Base-by-base conservation (phyloP, 768 basidiomycete genomes). In the Naganishia vishniacii region DNA sequence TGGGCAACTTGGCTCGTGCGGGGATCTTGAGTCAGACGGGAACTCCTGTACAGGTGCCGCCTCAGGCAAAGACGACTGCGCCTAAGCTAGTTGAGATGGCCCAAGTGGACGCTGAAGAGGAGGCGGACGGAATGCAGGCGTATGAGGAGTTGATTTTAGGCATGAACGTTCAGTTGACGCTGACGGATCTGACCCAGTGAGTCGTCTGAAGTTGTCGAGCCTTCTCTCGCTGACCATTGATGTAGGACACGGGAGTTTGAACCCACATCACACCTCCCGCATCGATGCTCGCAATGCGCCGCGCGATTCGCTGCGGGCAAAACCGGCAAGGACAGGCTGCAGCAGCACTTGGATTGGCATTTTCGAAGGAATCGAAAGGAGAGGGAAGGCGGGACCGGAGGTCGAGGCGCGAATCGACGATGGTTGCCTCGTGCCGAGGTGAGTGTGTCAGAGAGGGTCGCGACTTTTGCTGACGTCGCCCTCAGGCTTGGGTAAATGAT, bases 261-360 rank as follows among this genome's bases (percentile, higher is more conserved):
- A 13, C 73, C 75, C 1, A 61, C 70, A 18, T 62, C 84, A 61
- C 84, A 84, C 63, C 81, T 92, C 40, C 82, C 86, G 25, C 80
- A 84, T 34, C 88, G 91, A 78, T 99, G 94, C 82, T 91, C 87
- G 78, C 93, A 97, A 72, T 99, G 94, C 80, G 89, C 88, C 18
- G 79, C 89, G 60, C 86, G 94, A 46, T 94, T 93, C 77, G 80
- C 87, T 49, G 88, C 89, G 69, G 84, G 83, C 31, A 73, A 79
- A 28, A 71, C 80, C 59, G 91, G 89, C 65, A 89, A 86, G 79
- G 86, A 85, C 74, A 81, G 79, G 41, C 82, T 92, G 81, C 84
- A 93, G 70, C 84, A 86, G 64, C 95, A 99, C 74, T 82, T 98
- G 71, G 94, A 99, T 75, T 88, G 89, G 87, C 94, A 99, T 77